A percentile compares a stretch with the other conserved stretches of the same genome.
phyloP scores from a whole-genome alignment of 2,329 filamentous ascomycete species.

The Colletotrichum sp. region DNA sequence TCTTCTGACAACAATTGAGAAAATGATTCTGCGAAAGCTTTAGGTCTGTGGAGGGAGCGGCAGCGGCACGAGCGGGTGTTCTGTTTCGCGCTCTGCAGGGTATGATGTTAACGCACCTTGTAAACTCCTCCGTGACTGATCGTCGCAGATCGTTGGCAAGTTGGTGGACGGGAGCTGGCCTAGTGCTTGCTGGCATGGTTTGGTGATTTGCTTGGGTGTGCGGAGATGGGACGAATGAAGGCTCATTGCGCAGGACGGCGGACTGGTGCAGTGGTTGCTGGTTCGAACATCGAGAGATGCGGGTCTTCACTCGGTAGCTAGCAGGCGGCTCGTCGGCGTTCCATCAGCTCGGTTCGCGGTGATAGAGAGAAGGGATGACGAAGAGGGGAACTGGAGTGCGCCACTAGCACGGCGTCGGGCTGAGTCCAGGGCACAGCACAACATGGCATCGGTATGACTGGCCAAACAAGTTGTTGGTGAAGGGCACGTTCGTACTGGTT shows the following conservation, averaged over 20 bases:
- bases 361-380: conserved; percentile 1
- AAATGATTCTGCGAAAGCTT: not conserved
- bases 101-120: not conserved
- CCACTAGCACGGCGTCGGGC: conserved; percentile 2
- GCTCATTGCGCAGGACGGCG: not conserved
- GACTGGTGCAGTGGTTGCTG: not conserved
- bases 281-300: not conserved
- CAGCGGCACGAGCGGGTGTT: conserved; percentile 14
- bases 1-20: not conserved
- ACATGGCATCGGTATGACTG: not conserved
- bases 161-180: not conserved
- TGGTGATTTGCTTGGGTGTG: not conserved
- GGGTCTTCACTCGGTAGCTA: conserved; percentile 10
- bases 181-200: not conserved
- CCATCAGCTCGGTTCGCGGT: conserved; percentile 18
- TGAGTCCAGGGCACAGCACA: not conserved
- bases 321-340: conserved; percentile 14
- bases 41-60: not conserved
- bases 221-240: conserved; percentile 5
- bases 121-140: not conserved
- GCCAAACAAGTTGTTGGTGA: not conserved
- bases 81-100: conserved; percentile 4
- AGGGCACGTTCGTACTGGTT: not conserved
- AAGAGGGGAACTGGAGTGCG: not conserved
- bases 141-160: conserved; percentile 5